Evolutionary conservation across 768 basidiomycete species (phyloP).

Genomic region (Daedalea quercina): DNA sequence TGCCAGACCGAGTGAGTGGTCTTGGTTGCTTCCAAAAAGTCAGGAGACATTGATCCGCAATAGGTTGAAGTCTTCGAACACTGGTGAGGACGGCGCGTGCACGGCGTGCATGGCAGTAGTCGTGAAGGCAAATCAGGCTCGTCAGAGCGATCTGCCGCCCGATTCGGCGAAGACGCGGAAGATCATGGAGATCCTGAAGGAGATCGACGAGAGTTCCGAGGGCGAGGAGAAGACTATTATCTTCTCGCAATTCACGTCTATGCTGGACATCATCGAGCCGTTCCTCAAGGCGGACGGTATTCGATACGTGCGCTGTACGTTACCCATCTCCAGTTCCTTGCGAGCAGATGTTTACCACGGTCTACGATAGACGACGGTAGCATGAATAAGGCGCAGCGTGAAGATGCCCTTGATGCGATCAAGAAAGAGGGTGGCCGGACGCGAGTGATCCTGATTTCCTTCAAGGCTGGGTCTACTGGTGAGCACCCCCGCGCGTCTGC

Average conservation of each 20-base stretch:
- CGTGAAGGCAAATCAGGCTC: constrained; percentile 37
- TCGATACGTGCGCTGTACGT: constrained; percentile 82
- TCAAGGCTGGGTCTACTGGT: constrained; percentile 96
- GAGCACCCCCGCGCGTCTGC: no score
- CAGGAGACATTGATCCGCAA: not conserved
- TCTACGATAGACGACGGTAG: constrained; percentile 77
- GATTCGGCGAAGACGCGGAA: constrained; percentile 85
- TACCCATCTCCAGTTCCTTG: constrained; percentile 11
- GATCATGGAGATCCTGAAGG: constrained; percentile 63
- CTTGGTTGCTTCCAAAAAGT: not conserved
- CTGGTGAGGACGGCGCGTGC: constrained; percentile 33
- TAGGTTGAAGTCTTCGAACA: constrained; percentile 28
- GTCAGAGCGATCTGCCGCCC: constrained; percentile 40
- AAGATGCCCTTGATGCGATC: constrained; percentile 69
- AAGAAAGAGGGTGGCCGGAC: constrained; percentile 47
- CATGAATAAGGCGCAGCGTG: constrained; percentile 73
- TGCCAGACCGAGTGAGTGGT: constrained; percentile 69
- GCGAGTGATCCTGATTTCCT: constrained; percentile 86
- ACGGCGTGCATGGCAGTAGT: constrained; percentile 50
- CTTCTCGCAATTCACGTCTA: constrained; percentile 88
- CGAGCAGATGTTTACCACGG: not conserved
- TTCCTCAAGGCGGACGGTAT: constrained; percentile 68
- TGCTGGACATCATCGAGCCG: constrained; percentile 82
- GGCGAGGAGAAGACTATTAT: constrained; percentile 88
- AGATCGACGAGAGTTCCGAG: constrained; percentile 52